phyloP scores from a whole-genome alignment of 768 basidiomycete species.

The Pleurotus eryngii region DNA sequence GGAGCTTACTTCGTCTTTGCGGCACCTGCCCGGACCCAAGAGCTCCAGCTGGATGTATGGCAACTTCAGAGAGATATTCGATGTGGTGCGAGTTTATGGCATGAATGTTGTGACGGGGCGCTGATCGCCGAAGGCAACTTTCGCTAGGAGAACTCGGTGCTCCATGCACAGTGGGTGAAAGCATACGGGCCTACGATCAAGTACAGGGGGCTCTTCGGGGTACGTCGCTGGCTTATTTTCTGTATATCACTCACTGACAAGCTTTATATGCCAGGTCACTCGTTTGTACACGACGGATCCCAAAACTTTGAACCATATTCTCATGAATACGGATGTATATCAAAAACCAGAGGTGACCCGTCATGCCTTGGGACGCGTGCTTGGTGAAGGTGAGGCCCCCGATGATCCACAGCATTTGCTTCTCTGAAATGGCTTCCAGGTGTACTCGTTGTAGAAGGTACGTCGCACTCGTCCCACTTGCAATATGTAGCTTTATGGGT shows the following conservation, averaged over 20 bases:
- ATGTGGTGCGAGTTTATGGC: conserved; percentile 28
- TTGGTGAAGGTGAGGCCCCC: conserved; percentile 19
- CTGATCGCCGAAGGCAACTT: not conserved
- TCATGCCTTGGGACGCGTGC: conserved; percentile 22
- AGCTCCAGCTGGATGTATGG: conserved; percentile 44
- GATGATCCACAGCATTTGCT: not conserved
- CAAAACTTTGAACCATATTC: conserved; percentile 45
- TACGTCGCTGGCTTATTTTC: conserved; percentile 18
- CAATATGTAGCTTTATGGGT: too few relatives aligned
- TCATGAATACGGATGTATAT: conserved; percentile 39
- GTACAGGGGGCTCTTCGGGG: conserved; percentile 43
- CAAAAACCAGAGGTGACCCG: conserved; percentile 36
- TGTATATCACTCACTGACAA: not conserved
- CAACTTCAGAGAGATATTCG: conserved; percentile 40
- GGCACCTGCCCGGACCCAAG: conserved; percentile 51
- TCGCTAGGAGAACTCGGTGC: conserved; percentile 30
- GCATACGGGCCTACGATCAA: conserved; percentile 45
- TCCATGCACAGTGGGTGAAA: conserved; percentile 45
- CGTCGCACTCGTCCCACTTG: not conserved
- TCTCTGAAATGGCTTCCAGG: conserved; percentile 19
- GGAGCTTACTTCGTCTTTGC: conserved; percentile 38
- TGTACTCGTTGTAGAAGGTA: conserved; percentile 26
- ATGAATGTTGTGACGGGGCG: not conserved
- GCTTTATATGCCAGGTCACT: conserved; percentile 12
- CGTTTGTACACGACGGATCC: conserved; percentile 46